Percentiles rank a stretch among this genome's conserved stretches.
Evolutionary conservation across 306 rosid species (phyloP).

Genomic region (Hippophae gyantsensis): DNA sequence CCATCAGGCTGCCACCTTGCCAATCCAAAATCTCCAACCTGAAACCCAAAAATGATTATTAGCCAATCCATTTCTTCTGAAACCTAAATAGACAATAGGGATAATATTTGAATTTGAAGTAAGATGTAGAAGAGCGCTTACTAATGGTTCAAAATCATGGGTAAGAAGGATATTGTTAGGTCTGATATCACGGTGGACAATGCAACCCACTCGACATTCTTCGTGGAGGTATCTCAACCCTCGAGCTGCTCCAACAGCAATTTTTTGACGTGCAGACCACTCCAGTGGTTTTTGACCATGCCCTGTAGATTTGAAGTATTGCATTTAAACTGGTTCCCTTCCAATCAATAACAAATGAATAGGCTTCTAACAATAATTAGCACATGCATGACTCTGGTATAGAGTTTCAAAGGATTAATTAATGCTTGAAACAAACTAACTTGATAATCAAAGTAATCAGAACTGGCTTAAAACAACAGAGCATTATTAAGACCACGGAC

Average conservation of each 20-base stretch:
- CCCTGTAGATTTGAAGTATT: constrained; percentile 40
- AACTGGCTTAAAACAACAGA: neutral
- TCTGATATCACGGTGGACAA: constrained; percentile 90
- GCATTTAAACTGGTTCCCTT: neutral
- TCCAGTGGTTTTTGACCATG: constrained; percentile 35
- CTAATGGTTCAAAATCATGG: constrained; percentile 95
- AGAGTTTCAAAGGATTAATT: neutral
- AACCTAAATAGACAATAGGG: neutral
- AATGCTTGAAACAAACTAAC: neutral
- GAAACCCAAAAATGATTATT: neutral
- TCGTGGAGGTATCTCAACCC: constrained; percentile 98
- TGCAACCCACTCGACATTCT: constrained; percentile 99
- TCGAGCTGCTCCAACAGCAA: constrained; percentile 92
- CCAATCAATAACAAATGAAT: neutral
- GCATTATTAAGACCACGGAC: neutral
- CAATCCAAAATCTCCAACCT: constrained; percentile 64
- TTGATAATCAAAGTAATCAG: neutral
- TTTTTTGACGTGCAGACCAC: constrained; percentile 78
- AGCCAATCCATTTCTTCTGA: constrained; percentile 12
- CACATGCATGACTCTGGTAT: neutral
- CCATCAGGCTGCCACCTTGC: constrained; percentile 99
- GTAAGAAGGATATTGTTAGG: constrained; percentile 96
- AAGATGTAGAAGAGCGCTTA: constrained; percentile 26
- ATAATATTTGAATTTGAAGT: neutral
- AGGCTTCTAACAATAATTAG: neutral